phyloP scores from a whole-genome alignment of 1,284 basidiomycete genomes.

The Neolentinus lepideus region DNA sequence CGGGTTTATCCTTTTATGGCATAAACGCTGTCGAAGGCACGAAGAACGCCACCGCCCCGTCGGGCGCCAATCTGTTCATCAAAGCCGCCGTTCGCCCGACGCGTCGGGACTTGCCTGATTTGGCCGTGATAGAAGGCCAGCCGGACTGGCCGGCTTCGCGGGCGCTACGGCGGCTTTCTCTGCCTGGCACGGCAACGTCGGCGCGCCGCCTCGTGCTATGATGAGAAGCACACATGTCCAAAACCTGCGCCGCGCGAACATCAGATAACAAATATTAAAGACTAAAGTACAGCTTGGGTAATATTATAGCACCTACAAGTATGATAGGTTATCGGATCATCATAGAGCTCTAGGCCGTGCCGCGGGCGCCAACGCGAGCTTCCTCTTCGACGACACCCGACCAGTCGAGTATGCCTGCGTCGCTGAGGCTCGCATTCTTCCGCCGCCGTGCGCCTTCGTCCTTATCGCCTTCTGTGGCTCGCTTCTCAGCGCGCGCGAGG shows the following conservation, averaged over 20 bases:
- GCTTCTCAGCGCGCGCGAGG: conserved; percentile 42
- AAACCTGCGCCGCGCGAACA: neutral
- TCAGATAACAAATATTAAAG: neutral
- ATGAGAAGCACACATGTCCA: neutral
- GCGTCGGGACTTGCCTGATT: neutral
- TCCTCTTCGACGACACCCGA: neutral
- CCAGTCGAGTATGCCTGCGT: neutral
- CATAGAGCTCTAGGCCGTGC: neutral
- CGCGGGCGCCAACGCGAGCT: neutral
- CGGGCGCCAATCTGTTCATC: neutral
- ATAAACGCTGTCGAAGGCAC: neutral
- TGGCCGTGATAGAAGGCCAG: neutral
- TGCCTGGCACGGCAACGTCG: neutral
- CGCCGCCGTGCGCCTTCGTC: neutral
- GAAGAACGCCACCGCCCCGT: no score
- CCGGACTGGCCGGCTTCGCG: neutral
- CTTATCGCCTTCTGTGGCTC: conserved; percentile 20
- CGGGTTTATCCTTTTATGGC: neutral
- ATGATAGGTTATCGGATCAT: neutral
- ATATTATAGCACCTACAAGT: neutral
- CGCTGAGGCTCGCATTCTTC: no score
- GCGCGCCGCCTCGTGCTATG: neutral
- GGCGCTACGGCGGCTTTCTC: neutral
- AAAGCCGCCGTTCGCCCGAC: neutral
- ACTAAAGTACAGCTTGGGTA: neutral